Base-by-base conservation (phyloP, 768 basidiomycete species). In the Boletales sp. region DNA sequence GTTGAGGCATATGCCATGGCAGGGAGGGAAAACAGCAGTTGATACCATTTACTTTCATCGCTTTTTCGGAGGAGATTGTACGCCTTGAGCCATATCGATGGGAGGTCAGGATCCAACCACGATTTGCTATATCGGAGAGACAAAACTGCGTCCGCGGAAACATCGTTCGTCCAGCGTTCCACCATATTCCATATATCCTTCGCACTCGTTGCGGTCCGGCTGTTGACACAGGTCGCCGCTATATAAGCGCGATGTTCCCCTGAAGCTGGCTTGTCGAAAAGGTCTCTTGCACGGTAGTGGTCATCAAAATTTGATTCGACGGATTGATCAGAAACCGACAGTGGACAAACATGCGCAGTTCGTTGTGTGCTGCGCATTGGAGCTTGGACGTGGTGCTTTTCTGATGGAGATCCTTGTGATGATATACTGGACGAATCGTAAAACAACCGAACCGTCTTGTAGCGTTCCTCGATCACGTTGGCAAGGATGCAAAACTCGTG, bases 1-100 rank as follows among this genome's bases (percentile, higher is more conserved):
- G 55, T 21, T 6, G 56, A 61, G 6, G 47, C 30, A 44, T 67
- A 71, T 8, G 50, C 58, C 57, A 69, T 57, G 3, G 67, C 55
- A n/a, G 67, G 49, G n/a, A 71, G 50, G 4, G 61, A 58, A 19
- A 72, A 72, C 3, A 57, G 31, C 14, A 70, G 15, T 36, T 49
- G 59, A 36, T 47, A 55, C 38, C 45, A 52, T 41, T 57, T 42
- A 18, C 21, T 2, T 9, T 46, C 45, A 12, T 46, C 45, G 19
- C 50, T 47, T 12, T 10, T 9, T 31, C 61, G 62, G 35, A 59
- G 62, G 8, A 58, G 32, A 28, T 64, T 40, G 18, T 70, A 71
- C 4, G 59, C 41, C 12, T 61, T 49, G 43, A 72, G 39, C 57
- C 66, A 72, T 5, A 55, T 39, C 2, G 42, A 18, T 0, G 56